These are phyloP conservation scores for Mycotypha africana DNA, from an alignment of 371 early-diverging fungal genomes.

Conservation along the genomic window DNA sequence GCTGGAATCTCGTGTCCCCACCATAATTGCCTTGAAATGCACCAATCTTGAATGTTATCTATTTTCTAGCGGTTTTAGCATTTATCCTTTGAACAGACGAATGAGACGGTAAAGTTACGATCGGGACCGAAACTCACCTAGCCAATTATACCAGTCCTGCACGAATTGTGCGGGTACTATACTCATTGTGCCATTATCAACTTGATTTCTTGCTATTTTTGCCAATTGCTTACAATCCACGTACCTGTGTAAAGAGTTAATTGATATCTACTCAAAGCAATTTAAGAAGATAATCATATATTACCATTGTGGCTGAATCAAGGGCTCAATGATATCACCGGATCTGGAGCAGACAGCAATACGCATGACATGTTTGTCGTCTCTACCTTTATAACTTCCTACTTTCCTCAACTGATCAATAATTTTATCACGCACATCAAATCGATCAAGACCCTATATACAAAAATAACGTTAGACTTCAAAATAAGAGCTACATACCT, in stretches of 20 bases:
- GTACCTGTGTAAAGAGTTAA: conserved; percentile 53
- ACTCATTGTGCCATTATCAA: conserved; percentile 63
- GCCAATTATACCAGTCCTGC: conserved; percentile 94
- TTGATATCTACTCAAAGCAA: too few relatives aligned
- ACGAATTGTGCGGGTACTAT: conserved; percentile 80
- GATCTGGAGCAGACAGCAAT: conserved; percentile 88
- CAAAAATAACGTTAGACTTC: too few relatives aligned
- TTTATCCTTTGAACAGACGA: neutral
- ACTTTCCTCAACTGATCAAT: conserved; percentile 57
- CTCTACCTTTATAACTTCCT: conserved; percentile 67
- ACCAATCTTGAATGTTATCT: conserved; percentile 98
- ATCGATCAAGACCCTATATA: conserved; percentile 64
- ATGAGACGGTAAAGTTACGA: too few relatives aligned
- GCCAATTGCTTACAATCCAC: conserved; percentile 86
- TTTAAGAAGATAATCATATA: too few relatives aligned
- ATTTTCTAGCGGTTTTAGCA: conserved; percentile 3
- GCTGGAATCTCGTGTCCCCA: conserved; percentile 99
- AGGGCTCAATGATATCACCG: conserved; percentile 96
- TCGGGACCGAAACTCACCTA: conserved; percentile 53
- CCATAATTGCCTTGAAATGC: conserved; percentile 98
- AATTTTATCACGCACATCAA: conserved; percentile 77
- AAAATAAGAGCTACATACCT: too few relatives aligned
- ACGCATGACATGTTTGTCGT: conserved; percentile 82
- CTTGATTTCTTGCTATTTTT: conserved; percentile 61
- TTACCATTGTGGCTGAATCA: conserved; percentile 98